Percentiles rank a stretch among this genome's conserved stretches.
phyloP scores from a whole-genome alignment of 2,329 filamentous ascomycete species.

The Aspergillus sojae region DNA sequence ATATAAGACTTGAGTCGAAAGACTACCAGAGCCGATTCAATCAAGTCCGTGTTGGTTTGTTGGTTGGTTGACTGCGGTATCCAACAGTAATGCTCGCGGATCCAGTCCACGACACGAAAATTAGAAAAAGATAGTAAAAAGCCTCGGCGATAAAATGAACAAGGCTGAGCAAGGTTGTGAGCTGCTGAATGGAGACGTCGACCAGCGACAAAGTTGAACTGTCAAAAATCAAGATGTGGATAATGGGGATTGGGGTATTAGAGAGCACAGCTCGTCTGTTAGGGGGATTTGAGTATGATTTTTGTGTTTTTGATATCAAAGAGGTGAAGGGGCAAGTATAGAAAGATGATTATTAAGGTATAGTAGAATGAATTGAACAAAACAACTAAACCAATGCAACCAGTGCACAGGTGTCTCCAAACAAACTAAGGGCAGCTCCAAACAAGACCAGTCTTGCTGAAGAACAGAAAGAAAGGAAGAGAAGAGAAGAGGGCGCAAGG shows the following conservation, averaged over 20 bases:
- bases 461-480: constrained; percentile 51
- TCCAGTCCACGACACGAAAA: constrained; percentile 37
- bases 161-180: constrained; percentile 28
- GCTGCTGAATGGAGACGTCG: constrained; percentile 33
- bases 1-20: constrained; percentile 19
- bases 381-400: constrained; percentile 51
- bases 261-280: constrained; percentile 41
- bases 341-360: constrained; percentile 33
- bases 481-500: constrained; percentile 18
- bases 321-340: constrained; percentile 6
- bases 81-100: constrained; percentile 24
- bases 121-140: constrained; percentile 22
- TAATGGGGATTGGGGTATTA: constrained; percentile 28
- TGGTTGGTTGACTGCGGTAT: constrained; percentile 18
- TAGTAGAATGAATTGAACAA: constrained; percentile 45
- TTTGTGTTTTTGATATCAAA: constrained; percentile 35
- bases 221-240: constrained; percentile 29
- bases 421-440: constrained; percentile 48
- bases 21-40: constrained; percentile 35
- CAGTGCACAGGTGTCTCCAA: constrained; percentile 46
- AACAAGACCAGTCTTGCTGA: constrained; percentile 62
- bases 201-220: constrained; percentile 35
- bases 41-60: constrained; percentile 19
- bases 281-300: constrained; percentile 36
- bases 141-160: constrained; percentile 17